phyloP scores from a whole-genome alignment of 2,329 filamentous ascomycete species.

The Xylariaceae sp. region DNA sequence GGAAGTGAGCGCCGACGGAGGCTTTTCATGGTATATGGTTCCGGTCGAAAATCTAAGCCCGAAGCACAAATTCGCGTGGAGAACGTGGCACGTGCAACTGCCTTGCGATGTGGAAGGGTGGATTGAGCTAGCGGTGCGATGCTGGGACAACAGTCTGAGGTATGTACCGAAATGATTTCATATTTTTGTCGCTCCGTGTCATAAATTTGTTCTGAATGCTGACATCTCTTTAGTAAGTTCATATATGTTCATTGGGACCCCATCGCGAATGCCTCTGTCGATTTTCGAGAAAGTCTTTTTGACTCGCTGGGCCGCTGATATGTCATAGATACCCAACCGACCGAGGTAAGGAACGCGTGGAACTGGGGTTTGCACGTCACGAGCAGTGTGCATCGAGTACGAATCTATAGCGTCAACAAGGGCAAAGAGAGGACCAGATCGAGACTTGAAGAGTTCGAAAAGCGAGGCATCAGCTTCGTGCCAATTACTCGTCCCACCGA shows the following conservation, averaged over 20 bases:
- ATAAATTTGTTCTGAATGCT: neutral
- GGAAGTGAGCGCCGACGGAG: slow-evolving; percentile 60
- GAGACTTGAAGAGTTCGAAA: slow-evolving; percentile 49
- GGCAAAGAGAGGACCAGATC: slow-evolving; percentile 44
- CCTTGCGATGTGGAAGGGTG: slow-evolving; percentile 60
- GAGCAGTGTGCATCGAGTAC: slow-evolving; percentile 56
- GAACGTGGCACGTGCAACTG: slow-evolving; percentile 59
- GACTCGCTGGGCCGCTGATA: neutral
- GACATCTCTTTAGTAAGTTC: slow-evolving; percentile 7
- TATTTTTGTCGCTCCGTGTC: neutral
- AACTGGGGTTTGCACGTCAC: slow-evolving; percentile 67
- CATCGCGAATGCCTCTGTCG: too few relatives aligned
- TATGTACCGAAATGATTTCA: neutral
- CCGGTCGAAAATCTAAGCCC: slow-evolving; percentile 55
- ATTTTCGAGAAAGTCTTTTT: too few relatives aligned
- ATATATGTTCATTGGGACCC: neutral
- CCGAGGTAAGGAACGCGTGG: slow-evolving; percentile 50
- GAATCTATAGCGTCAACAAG: slow-evolving; percentile 60
- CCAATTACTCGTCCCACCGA: slow-evolving; percentile 46
- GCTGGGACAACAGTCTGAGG: slow-evolving; percentile 54
- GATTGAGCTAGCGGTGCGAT: slow-evolving; percentile 55
- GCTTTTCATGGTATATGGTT: slow-evolving; percentile 61
- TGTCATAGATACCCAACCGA: slow-evolving; percentile 55
- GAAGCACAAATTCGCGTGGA: slow-evolving; percentile 62
- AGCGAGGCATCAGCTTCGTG: slow-evolving; percentile 42